A percentile compares a stretch with the other conserved stretches of the same genome.
These are phyloP conservation scores for Vaccinium darrowii DNA, from an alignment of 148 eudicot genomes.

Conservation along the genomic window DNA sequence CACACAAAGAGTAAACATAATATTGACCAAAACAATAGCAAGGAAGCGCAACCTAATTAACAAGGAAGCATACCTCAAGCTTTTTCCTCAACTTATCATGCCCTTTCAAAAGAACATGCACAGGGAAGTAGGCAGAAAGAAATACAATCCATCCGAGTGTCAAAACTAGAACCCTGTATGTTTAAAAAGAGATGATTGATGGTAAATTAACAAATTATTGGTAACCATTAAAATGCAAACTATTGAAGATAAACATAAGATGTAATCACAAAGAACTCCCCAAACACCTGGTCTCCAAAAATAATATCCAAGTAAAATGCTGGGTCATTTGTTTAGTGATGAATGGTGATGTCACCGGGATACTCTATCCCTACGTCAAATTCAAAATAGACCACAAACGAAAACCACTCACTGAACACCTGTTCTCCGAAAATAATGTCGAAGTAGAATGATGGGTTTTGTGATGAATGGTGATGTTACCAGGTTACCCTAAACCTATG, in stretches of 20 bases:
- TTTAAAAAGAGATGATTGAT: slow-evolving; percentile 16
- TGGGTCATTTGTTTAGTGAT: background rate
- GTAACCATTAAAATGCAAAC: background rate
- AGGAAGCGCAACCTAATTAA: background rate
- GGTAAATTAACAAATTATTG: background rate
- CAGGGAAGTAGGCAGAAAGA: slow-evolving; percentile 87
- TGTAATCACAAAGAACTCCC: background rate
- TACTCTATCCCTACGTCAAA: background rate
- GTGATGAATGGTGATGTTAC: background rate
- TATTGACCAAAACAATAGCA: background rate
- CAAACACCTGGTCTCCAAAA: background rate
- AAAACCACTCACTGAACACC: background rate
- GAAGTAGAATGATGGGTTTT: background rate
- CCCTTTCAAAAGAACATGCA: slow-evolving; percentile 83
- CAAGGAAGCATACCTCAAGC: slow-evolving; percentile 62
- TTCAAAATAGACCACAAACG: background rate
- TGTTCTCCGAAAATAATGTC: background rate
- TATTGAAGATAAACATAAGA: background rate
- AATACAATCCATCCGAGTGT: slow-evolving; percentile 94
- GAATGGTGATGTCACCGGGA: background rate
- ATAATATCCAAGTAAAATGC: background rate
- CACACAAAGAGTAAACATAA: background rate
- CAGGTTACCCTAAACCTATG: background rate
- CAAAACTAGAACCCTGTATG: slow-evolving; percentile 71
- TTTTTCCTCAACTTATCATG: slow-evolving; percentile 83